Conservation (phyloP, 2,329 filamentous ascomycete genomes). For the Huntiella moniliformis region DNA sequence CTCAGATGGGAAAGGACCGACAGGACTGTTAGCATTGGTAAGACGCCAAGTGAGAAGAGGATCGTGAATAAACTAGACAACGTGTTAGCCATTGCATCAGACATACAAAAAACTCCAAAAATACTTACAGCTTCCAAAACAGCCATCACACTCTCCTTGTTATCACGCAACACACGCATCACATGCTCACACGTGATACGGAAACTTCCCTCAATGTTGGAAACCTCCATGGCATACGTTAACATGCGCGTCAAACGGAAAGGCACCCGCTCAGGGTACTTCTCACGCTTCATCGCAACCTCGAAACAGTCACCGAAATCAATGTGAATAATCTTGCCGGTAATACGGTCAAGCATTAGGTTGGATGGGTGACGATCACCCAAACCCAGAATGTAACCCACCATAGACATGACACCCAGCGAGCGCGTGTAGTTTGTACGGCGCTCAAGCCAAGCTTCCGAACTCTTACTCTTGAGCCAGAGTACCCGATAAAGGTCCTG, state of each 20-base stretch:
- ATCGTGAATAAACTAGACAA: conserved; percentile 98
- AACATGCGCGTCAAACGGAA: conserved; percentile 98
- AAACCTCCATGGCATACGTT: conserved; percentile 99
- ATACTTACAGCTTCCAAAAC: conserved; percentile 82
- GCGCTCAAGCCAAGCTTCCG: conserved; percentile 90
- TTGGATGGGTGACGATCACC: conserved; percentile 96
- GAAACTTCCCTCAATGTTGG: conserved; percentile 98
- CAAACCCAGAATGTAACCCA: conserved; percentile 95
- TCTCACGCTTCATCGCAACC: conserved; percentile 97
- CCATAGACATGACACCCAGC: conserved; percentile 99
- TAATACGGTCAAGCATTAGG: conserved; percentile 87
- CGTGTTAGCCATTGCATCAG: conserved; percentile 9
- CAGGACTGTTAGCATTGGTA: conserved; percentile 41
- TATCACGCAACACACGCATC: conserved; percentile 88
- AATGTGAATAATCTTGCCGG: conserved; percentile 94
- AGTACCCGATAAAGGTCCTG: conserved; percentile 95
- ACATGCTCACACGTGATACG: conserved; percentile 96
- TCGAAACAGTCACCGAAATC: conserved; percentile 99
- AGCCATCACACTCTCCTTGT: conserved; percentile 97
- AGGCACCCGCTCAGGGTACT: conserved; percentile 91
- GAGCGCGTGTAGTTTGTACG: conserved; percentile 98
- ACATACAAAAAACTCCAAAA: not conserved
- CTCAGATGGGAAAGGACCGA: conserved; percentile 46
- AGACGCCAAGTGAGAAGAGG: conserved; percentile 96
- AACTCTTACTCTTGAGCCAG: conserved; percentile 97